Conservation (phyloP, 2,329 filamentous ascomycete species). For the Xylaria sp. region DNA sequence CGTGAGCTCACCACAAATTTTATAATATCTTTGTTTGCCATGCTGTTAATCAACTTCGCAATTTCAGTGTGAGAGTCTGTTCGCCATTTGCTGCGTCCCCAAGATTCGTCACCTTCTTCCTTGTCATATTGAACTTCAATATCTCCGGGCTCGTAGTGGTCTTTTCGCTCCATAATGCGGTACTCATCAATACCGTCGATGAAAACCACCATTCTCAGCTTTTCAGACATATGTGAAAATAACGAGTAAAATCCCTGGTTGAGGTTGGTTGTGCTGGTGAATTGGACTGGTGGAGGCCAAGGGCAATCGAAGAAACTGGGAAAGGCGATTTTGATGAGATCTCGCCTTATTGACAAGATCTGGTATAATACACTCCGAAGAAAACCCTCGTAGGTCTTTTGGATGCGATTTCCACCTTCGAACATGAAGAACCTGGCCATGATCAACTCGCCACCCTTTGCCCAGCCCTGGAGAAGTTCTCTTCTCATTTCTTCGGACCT, state of each 20-base stretch:
- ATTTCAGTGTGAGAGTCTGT: conserved; percentile 47
- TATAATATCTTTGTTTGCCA: conserved; percentile 46
- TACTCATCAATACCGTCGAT: conserved; percentile 51
- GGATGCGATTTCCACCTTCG: conserved; percentile 52
- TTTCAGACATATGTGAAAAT: conserved; percentile 48
- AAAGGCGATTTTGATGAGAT: conserved; percentile 49
- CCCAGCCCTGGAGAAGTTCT: conserved; percentile 52
- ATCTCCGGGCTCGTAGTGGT: conserved; percentile 47
- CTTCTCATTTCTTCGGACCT: conserved; percentile 45
- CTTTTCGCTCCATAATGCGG: conserved; percentile 49
- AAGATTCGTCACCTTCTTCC: conserved; percentile 46
- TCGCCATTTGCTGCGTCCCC: conserved; percentile 50
- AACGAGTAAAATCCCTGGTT: conserved; percentile 49
- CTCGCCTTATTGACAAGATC: conserved; percentile 47
- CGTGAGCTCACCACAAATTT: conserved; percentile 48
- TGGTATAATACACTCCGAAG: conserved; percentile 53
- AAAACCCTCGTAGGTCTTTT: conserved; percentile 56
- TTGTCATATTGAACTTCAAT: conserved; percentile 47
- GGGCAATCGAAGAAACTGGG: conserved; percentile 47
- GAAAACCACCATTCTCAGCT: conserved; percentile 45
- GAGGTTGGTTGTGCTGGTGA: conserved; percentile 47
- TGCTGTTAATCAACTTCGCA: conserved; percentile 45
- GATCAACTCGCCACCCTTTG: conserved; percentile 44
- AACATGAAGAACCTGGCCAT: conserved; percentile 56
- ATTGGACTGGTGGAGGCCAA: conserved; percentile 48